Conservation (phyloP, 495 filamentous ascomycete genomes). For the Aspergillus asperescens region DNA sequence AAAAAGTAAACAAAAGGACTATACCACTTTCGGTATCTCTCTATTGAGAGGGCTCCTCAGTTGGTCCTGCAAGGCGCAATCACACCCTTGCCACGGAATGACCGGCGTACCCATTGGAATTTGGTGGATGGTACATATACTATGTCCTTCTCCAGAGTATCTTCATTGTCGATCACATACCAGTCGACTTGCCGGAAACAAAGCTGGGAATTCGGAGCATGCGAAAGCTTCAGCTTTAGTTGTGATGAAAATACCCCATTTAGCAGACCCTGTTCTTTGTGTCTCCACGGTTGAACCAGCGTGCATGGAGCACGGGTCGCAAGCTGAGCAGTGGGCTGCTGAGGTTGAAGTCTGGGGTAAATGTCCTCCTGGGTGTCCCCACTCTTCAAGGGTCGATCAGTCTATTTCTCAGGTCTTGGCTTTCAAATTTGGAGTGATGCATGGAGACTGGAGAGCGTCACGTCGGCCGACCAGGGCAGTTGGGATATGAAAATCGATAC, state of each 20-base stretch:
- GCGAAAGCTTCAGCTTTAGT: constrained; percentile 3
- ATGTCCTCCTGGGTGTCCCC: constrained; percentile 1
- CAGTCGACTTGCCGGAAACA: not conserved
- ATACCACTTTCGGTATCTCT: not conserved
- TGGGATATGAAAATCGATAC: constrained; percentile 12
- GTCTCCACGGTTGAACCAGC: constrained; percentile 6
- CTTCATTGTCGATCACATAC: constrained; percentile 4
- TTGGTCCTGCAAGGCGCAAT: constrained; percentile 10
- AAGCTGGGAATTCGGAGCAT: constrained; percentile 1
- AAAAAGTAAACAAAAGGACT: not conserved
- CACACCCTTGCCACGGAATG: constrained; percentile 4
- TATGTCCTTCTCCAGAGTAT: not conserved
- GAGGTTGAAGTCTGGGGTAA: constrained; percentile 17
- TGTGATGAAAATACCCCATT: not conserved
- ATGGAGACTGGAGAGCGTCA: no score
- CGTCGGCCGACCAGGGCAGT: not conserved
- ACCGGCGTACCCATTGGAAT: not conserved
- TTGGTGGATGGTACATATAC: not conserved
- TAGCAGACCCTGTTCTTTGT: constrained; percentile 5
- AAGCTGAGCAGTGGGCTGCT: constrained; percentile 6
- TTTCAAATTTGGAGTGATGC: constrained; percentile 6
- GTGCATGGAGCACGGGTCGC: constrained; percentile 11
- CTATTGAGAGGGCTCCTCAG: not conserved
- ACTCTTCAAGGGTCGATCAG: constrained; percentile 8
- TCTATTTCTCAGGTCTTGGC: constrained; percentile 16